A percentile compares a stretch with the other conserved stretches of the same genome.
Conservation (phyloP, 2,329 filamentous ascomycete genomes). For the Pestalotiopsis sp. region DNA sequence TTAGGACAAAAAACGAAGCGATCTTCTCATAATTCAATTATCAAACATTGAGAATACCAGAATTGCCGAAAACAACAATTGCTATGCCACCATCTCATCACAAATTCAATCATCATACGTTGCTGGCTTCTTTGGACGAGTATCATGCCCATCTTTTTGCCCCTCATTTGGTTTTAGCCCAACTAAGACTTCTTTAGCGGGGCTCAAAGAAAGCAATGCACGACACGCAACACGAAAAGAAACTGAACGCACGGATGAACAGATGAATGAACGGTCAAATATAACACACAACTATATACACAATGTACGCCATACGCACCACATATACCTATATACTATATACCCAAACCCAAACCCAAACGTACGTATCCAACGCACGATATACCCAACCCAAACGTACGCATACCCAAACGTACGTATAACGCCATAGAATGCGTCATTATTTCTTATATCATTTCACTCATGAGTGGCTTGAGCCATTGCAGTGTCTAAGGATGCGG, state of each 20-base stretch:
- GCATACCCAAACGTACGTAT: slow-evolving; percentile 15
- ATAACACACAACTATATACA: slow-evolving; percentile 6
- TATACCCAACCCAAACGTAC: slow-evolving; percentile 17
- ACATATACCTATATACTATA: slow-evolving; percentile 3
- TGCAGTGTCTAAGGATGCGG: slow-evolving; percentile 27
- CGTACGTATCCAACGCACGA: slow-evolving; percentile 16
- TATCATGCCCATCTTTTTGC: neutral
- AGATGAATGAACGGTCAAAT: neutral
- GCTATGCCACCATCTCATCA: too few relatives aligned
- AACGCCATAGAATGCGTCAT: slow-evolving; percentile 17
- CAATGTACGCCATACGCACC: neutral
- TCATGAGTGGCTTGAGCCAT: slow-evolving; percentile 33
- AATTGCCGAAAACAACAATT: neutral
- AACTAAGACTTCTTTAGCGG: neutral
- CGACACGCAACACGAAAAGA: neutral
- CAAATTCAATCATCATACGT: neutral
- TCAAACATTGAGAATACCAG: too few relatives aligned
- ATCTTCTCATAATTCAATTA: too few relatives aligned
- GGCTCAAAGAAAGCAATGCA: slow-evolving; percentile 16
- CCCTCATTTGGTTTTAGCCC: neutral
- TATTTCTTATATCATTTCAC: slow-evolving; percentile 31
- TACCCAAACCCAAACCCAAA: slow-evolving; percentile 19
- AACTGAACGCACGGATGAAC: slow-evolving; percentile 7
- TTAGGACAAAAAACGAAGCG: neutral
- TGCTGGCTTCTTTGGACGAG: neutral